phyloP scores from a whole-genome alignment of 75 land plant genomes.

The Pinus taeda region DNA sequence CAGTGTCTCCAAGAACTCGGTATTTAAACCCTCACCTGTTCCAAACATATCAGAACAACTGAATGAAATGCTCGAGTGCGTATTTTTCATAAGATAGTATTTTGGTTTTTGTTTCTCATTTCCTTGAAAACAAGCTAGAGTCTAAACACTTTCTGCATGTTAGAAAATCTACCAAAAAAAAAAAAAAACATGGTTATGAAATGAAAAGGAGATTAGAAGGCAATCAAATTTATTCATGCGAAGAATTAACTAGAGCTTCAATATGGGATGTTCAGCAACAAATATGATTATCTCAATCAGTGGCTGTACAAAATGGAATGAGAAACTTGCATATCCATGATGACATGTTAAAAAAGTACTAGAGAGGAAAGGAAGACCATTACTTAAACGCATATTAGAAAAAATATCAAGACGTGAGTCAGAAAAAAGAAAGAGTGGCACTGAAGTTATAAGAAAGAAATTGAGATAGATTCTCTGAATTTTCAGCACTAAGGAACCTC shows the following conservation, averaged over 20 bases:
- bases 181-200: not conserved
- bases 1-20: constrained; percentile 44
- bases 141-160: not conserved
- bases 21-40: constrained; percentile 24
- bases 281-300: not conserved
- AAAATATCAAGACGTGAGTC: not conserved
- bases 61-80: not conserved
- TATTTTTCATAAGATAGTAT: not conserved
- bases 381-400: not conserved
- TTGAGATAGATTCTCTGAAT: not conserved
- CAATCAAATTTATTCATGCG: not conserved
- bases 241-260: not conserved
- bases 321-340: not conserved
- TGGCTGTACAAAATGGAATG: not conserved
- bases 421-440: not conserved
- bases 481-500: not conserved
- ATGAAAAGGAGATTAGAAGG: not conserved
- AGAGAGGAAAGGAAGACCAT: not conserved
- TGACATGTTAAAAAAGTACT: not conserved
- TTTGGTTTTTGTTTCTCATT: not conserved
- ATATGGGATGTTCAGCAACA: not conserved
- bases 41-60: not conserved
- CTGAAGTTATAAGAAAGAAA: not conserved
- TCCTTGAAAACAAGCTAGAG: not conserved
- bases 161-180: not conserved